Evolutionary conservation across 78 protist genomes (phyloP), one percentile per base, ranked within the genome.

Genomic region (Tieghemostelium lacteum): DNA sequence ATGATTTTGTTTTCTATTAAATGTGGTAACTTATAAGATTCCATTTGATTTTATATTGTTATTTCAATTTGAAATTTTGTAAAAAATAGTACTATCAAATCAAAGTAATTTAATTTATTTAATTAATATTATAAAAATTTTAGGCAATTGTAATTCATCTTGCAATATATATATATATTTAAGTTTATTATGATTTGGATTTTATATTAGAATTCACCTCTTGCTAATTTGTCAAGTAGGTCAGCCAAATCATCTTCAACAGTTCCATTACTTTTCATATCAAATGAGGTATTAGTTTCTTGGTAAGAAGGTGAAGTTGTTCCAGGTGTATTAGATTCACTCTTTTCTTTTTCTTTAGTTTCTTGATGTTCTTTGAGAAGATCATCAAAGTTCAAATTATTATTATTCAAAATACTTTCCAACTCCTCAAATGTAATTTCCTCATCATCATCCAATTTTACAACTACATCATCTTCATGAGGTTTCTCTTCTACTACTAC

Each of bases 131-230:
- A 58, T 22, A 20, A 66, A 10, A n/a, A 8, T 33, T 36, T 3
- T 45, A 7, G 20, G 29, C 52, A 39, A 37, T 36, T 39, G 73
- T n/a, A n/a, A 37, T 52, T 22, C n/a, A n/a, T n/a, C n/a, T n/a
- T n/a, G n/a, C n/a, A n/a, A n/a, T n/a, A n/a, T n/a, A n/a, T n/a
- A n/a, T n/a, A n/a, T n/a, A n/a, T n/a, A n/a, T n/a, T n/a, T n/a
- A n/a, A n/a, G n/a, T n/a, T n/a, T n/a, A n/a, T n/a, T n/a, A n/a
- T n/a, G n/a, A n/a, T n/a, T n/a, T n/a, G n/a, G n/a, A n/a, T n/a
- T n/a, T n/a, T n/a, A n/a, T n/a, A n/a, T 72, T 72, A 72, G 17
- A 72, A 61, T 33, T 72, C 78, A 72, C 78, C 78, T 72, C 78
- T 50, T 55, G 78, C 78, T 7, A 72, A 36, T 55, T 58, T 72